Conservation (phyloP, 495 filamentous ascomycete species). For the Lasiosphaeria miniovina region DNA sequence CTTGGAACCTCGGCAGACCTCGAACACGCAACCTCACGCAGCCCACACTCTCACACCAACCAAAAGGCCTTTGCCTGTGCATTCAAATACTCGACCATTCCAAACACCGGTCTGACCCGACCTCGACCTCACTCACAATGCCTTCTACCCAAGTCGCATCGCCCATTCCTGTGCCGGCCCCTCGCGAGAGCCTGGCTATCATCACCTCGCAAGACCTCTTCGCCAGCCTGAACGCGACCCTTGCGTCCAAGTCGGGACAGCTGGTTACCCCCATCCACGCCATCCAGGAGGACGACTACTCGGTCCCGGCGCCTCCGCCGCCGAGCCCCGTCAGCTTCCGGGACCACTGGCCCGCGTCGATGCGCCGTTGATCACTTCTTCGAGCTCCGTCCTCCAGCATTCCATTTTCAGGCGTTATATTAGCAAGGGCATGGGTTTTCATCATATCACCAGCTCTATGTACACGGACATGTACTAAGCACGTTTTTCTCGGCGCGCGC, state of each 20-base stretch:
- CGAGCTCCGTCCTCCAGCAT: neutral
- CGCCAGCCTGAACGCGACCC: conserved; percentile 44
- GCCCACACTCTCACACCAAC: neutral
- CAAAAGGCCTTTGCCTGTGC: neutral
- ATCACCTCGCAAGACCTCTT: conserved; percentile 45
- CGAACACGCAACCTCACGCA: neutral
- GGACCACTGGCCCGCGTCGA: conserved; percentile 41
- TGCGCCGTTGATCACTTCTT: conserved; percentile 23
- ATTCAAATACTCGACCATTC: neutral
- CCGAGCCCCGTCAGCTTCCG: conserved; percentile 49
- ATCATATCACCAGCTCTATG: too few species aligned
- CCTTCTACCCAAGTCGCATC: conserved; percentile 40
- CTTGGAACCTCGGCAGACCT: neutral
- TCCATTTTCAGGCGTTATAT: conserved; percentile 2
- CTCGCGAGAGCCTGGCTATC: conserved; percentile 35
- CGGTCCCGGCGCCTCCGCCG: conserved; percentile 48
- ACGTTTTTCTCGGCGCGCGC: too few species aligned
- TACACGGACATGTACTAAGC: too few species aligned
- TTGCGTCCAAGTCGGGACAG: conserved; percentile 36
- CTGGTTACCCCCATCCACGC: conserved; percentile 39
- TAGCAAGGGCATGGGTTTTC: too few species aligned
- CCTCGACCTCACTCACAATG: conserved; percentile 35
- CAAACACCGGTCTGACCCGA: neutral
- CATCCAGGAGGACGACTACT: conserved; percentile 49
- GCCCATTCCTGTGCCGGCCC: conserved; percentile 42